phyloP scores from a whole-genome alignment of 2,329 filamentous ascomycete genomes.

The Sporothrix schenckii region DNA sequence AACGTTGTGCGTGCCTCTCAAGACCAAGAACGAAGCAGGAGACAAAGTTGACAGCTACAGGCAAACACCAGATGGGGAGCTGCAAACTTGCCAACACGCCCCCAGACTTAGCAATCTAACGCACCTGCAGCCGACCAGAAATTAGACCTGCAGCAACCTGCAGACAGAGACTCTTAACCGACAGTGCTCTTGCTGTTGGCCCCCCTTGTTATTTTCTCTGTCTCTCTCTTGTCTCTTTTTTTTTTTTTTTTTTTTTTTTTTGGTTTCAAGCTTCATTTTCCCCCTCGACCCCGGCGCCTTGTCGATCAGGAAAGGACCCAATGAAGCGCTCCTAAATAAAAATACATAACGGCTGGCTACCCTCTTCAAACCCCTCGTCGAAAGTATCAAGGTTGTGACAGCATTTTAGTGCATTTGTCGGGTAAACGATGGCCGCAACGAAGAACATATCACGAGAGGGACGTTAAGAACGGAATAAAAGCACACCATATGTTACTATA shows the following conservation, averaged over 20 bases:
- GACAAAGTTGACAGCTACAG: neutral
- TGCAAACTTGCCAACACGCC: neutral
- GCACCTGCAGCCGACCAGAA: conserved; percentile 20
- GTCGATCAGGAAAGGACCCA: conserved; percentile 30
- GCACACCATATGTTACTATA: neutral
- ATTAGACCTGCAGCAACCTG: conserved; percentile 29
- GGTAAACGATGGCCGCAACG: neutral
- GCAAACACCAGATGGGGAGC: conserved; percentile 14
- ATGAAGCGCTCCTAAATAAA: conserved; percentile 27
- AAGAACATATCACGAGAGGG: neutral
- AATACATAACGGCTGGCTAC: conserved; percentile 24
- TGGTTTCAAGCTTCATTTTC: neutral
- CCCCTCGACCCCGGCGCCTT: conserved; percentile 2
- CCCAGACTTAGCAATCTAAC: conserved; percentile 15
- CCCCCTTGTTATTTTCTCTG: neutral
- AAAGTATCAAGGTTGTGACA: conserved; percentile 1
- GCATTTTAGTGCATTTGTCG: neutral
- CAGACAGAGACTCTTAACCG: conserved; percentile 21
- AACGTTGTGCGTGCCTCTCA: too few relatives aligned
- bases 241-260: conserved; percentile 7
- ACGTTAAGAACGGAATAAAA: neutral
- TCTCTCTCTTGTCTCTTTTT: neutral
- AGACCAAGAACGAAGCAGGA: neutral
- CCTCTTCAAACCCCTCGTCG: neutral
- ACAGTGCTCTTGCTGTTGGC: conserved; percentile 24